Evolutionary conservation across 2,329 filamentous ascomycete genomes (phyloP), one percentile per base, ranked within the genome.

Genomic region (Gremmenia infestans): DNA sequence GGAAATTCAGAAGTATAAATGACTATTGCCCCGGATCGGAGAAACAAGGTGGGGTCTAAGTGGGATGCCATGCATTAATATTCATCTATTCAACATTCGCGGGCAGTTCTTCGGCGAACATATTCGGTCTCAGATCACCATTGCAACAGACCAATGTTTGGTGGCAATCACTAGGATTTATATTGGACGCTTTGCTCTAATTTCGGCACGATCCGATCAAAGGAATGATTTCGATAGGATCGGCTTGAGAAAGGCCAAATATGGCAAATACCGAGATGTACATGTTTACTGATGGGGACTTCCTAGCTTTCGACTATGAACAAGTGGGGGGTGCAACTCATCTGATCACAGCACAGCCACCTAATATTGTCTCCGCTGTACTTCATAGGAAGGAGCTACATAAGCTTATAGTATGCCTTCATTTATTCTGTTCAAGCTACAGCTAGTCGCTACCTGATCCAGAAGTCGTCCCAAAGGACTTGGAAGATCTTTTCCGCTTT

Each of bases 51-150:
- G 28, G 45, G 8, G 35, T 19, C 32, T 19, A 8, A 48, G 42
- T 45, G 22, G 51, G 50, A 15, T n/a, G 53, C 37, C 22, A 11
- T 37, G 42, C 48, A 40, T 53, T 11, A 42, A 36, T 45, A 22
- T 51, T 51, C 54, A 57, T 60, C 48, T 57, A 53, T 53, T 51
- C 25, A 14, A 45, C 23, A 50, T 52, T 42, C 36, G 32, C 25
- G 17, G 11, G 15, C 17, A 4, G 25, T 11, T 45, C 43, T 35
- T 55, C 54, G 52, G 48, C 39, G 45, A 36, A 23, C 12, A n/a
- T 43, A 28, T 35, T 48, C 28, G 28, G 9, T 32, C 28, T 53
- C 42, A 42, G 53, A 37, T 50, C 53, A 35, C 19, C 35, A 39
- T 25, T 47, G 39, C 53, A 48, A 40, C 32, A 52, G 42, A 52